Conservation (phyloP, 2,329 filamentous ascomycete genomes). For the Achaetomium macrosporum region DNA sequence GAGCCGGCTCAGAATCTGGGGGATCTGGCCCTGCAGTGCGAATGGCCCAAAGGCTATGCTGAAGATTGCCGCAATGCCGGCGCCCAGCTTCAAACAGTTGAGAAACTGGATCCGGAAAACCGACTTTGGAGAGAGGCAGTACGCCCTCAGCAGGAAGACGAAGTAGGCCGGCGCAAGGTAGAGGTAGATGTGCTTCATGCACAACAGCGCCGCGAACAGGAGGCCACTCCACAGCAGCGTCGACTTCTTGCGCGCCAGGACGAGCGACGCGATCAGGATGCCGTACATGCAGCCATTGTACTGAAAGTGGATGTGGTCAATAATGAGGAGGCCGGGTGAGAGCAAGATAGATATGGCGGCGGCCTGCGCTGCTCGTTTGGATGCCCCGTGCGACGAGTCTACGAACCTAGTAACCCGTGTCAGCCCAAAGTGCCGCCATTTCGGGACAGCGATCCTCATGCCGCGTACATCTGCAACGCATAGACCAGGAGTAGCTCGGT, state of each 20-base stretch:
- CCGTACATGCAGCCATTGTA: constrained; percentile 98
- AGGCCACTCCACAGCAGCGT: constrained; percentile 74
- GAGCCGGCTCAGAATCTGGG: constrained; percentile 74
- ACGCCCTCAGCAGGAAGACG: constrained; percentile 80
- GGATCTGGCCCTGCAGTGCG: constrained; percentile 70
- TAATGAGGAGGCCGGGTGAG: constrained; percentile 89
- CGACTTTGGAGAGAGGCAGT: constrained; percentile 75
- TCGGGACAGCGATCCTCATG: background rate
- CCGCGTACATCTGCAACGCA: constrained; percentile 65
- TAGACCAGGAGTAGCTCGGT: constrained; percentile 81
- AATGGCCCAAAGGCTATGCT: constrained; percentile 87
- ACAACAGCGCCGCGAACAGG: constrained; percentile 77
- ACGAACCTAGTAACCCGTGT: constrained; percentile 54
- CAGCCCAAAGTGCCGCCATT: background rate
- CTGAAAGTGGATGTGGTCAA: constrained; percentile 98
- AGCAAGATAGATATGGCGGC: constrained; percentile 84
- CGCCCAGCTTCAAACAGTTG: constrained; percentile 79
- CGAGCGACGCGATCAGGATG: constrained; percentile 77
- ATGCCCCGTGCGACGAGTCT: constrained; percentile 57
- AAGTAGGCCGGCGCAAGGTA: constrained; percentile 96
- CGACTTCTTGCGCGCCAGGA: constrained; percentile 69
- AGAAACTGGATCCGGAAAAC: constrained; percentile 68
- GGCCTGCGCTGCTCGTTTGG: constrained; percentile 74
- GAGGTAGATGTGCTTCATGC: constrained; percentile 96
- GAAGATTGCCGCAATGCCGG: constrained; percentile 65